Evolutionary conservation across 345 rosid genomes (phyloP).

Genomic region (Salix dunnii): DNA sequence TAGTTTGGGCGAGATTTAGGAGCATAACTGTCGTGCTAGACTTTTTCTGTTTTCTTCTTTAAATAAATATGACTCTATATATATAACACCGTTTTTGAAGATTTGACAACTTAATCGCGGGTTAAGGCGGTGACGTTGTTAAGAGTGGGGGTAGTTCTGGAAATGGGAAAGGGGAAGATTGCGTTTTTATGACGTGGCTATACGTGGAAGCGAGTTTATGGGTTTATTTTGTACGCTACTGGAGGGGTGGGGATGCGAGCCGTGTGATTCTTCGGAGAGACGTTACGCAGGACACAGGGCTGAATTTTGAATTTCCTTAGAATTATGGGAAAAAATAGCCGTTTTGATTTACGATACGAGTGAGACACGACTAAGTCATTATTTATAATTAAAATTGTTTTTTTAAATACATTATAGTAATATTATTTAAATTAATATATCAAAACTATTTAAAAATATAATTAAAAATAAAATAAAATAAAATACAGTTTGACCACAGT

Average conservation of each 20-base stretch:
- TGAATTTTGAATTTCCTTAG: background rate
- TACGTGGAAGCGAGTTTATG: slow-evolving; percentile 25
- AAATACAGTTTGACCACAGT: no score
- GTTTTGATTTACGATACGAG: slow-evolving; percentile 1
- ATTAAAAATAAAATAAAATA: no score
- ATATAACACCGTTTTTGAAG: background rate
- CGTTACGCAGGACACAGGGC: slow-evolving; percentile 44
- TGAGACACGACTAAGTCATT: background rate
- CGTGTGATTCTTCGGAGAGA: slow-evolving; percentile 43
- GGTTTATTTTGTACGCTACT: background rate
- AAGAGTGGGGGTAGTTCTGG: slow-evolving; percentile 9
- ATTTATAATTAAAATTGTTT: no score
- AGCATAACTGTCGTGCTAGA: slow-evolving; percentile 47
- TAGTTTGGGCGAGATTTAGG: slow-evolving; percentile 40
- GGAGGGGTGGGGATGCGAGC: background rate
- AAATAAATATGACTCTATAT: background rate
- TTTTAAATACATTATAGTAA: no score
- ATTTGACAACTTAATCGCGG: slow-evolving; percentile 25
- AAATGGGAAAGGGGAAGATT: background rate
- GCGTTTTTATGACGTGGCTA: background rate
- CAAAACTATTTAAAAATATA: no score
- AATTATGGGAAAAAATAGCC: slow-evolving; percentile 1
- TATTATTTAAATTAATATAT: no score
- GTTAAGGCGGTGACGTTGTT: slow-evolving; percentile 1
- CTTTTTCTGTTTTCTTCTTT: background rate